phyloP scores from a whole-genome alignment of 345 rosid genomes.

The Pistacia vera region DNA sequence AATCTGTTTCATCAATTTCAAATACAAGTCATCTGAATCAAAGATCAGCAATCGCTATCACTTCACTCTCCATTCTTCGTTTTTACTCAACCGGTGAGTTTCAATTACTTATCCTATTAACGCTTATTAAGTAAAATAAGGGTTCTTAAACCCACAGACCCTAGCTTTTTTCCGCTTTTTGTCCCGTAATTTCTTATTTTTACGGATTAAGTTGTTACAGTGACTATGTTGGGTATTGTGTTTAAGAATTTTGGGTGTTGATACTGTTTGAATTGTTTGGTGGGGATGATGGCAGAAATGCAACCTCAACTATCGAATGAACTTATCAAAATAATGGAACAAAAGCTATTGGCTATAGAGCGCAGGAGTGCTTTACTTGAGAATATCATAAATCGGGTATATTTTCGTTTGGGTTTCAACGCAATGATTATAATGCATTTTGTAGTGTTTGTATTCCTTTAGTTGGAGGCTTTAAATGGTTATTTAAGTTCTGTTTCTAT shows the following conservation, averaged over 20 bases:
- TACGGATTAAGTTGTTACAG: neutral
- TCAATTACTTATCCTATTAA: neutral
- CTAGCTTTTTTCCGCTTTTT: neutral
- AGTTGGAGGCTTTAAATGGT: neutral
- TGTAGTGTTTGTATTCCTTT: neutral
- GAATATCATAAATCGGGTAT: constrained; percentile 67
- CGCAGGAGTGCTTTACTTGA: constrained; percentile 56
- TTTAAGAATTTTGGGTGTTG: neutral
- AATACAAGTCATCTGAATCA: constrained; percentile 3
- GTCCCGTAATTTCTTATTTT: neutral
- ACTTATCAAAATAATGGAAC: constrained; percentile 83
- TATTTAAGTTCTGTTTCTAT: constrained; percentile 28
- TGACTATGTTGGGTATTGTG: no score
- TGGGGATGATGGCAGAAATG: constrained; percentile 39
- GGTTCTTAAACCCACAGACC: neutral
- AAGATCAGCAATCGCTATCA: constrained; percentile 17
- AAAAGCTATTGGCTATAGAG: constrained; percentile 67
- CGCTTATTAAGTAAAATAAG: neutral
- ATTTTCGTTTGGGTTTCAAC: neutral
- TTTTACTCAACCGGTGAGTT: constrained; percentile 45
- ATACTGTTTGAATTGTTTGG: neutral
- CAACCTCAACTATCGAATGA: constrained; percentile 62
- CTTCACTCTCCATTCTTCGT: constrained; percentile 29
- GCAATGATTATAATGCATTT: neutral
- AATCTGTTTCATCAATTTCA: constrained; percentile 29